Conservation (phyloP, 2,329 filamentous ascomycete species). For the Tolypocladium tundrense region DNA sequence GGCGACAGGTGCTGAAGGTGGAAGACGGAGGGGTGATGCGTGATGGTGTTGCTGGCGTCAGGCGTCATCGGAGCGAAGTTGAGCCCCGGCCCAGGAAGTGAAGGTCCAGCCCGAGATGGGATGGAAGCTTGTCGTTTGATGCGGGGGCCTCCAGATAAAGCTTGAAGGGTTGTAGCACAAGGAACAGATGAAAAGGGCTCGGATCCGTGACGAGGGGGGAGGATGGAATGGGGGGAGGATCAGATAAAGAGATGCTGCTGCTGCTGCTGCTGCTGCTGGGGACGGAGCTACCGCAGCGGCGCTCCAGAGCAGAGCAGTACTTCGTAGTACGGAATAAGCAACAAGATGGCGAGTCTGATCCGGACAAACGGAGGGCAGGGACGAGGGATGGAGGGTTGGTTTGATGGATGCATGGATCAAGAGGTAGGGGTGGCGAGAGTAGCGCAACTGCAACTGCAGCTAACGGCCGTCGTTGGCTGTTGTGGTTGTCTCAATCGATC, state of each 20-base stretch:
- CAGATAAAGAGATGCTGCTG: neutral
- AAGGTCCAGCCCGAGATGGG: neutral
- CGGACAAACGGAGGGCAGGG: neutral
- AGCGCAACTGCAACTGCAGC: neutral
- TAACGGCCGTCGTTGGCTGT: neutral
- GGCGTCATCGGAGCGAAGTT: slow-evolving; percentile 25
- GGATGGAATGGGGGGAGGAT: neutral
- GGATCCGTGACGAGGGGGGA: neutral
- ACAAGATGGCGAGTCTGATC: neutral
- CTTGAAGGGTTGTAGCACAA: neutral
- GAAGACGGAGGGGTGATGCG: slow-evolving; percentile 34
- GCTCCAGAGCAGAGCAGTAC: neutral
- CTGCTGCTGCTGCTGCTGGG: neutral
- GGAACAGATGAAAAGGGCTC: neutral
- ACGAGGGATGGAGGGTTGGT: neutral
- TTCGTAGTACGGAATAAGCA: neutral
- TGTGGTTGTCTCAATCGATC: neutral
- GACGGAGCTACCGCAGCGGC: neutral
- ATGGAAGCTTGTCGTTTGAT: neutral
- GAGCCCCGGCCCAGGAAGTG: neutral
- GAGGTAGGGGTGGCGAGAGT: neutral
- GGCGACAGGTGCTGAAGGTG: slow-evolving; percentile 23
- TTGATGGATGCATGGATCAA: neutral
- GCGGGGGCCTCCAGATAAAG: neutral
- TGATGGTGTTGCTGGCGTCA: slow-evolving; percentile 29